Base-by-base conservation (phyloP, 192 early-diverging fungal species). In the Entophlyctis luteolus region DNA sequence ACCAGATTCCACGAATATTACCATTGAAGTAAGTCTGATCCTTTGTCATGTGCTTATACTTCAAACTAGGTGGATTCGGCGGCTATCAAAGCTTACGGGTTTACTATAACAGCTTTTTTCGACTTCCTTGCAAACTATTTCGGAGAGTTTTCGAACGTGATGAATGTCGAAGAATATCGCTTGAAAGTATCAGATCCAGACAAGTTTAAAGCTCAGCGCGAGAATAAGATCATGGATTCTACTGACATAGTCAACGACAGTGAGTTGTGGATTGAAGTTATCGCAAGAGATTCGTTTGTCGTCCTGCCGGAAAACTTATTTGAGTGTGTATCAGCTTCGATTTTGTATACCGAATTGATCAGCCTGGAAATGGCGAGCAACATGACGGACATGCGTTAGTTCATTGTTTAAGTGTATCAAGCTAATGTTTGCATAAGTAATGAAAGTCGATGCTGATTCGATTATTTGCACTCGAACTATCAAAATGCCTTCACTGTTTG, bases 101-200 rank as follows among this genome's bases (percentile, higher is more conserved):
- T 84, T 47, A 63, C 89, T 22, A 77, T 90, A 10, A 79, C 84
- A 18, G 85, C 87, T 47, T 63, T 90, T 5, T 72, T 92, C 16
- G 83, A 85, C 25, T 53, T 92, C 12, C 84, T 82, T 48, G 84
- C 86, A 35, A 92, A 92, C 47, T 92, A 91, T 66, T 73, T 87
- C 8, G 89, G 89, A 22, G 70, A 77, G 3, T 81, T 75, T 55
- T 53, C 79, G 5, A 77, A 86, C 53, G 86, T 87, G 72, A 71
- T 81, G 1, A 86, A 80, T 0, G 67, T 86, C 56, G 86, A 89
- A 3, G 89, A 90, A 58, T 90, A 88, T 68, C 77, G 85, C 23
- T 10, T 63, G n/a, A 73, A 66, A 29, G 49, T 77, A 6, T 27
- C 53, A 3, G 75, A 83, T n/a, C 75, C 72, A 23, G 29, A 37